Conservation (phyloP, 495 filamentous ascomycete genomes). For the Penicillium psychrofluorescens region DNA sequence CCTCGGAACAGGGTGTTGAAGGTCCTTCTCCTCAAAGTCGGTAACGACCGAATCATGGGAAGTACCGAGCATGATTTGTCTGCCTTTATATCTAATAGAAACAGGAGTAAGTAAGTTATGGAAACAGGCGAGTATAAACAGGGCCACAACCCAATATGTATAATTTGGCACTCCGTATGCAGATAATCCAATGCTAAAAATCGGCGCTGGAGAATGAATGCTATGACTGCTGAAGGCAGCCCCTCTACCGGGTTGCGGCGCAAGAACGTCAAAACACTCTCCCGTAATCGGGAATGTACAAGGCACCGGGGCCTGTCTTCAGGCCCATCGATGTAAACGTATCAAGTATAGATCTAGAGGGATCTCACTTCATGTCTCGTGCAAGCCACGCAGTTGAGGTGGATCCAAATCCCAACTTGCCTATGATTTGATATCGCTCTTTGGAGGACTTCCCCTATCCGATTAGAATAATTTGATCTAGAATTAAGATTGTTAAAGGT, state of each 20-base stretch:
- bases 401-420: no score
- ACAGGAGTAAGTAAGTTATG: neutral
- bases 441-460: neutral
- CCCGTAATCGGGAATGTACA: constrained; percentile 21
- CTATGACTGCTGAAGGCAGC: constrained; percentile 7
- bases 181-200: constrained; percentile 25
- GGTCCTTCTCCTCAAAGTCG: constrained; percentile 11
- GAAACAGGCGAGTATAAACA: neutral
- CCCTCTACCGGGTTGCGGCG: constrained; percentile 7
- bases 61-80: constrained; percentile 12
- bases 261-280: constrained; percentile 17
- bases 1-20: constrained; percentile 7
- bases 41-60: constrained; percentile 10
- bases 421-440: no score
- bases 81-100: constrained; percentile 10
- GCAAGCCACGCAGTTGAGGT: no score
- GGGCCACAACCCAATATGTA: constrained; percentile 15
- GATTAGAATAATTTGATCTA: neutral
- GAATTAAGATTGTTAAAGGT: no score
- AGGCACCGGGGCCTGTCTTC: constrained; percentile 18
- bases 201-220: constrained; percentile 14
- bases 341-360: no score
- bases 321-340: constrained; percentile 10
- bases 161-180: constrained; percentile 31
- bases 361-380: no score